Evolutionary conservation across 176 grass and related monocot genomes (phyloP), one percentile per base, ranked within the genome.

Genomic region (Juncus inflexus): DNA sequence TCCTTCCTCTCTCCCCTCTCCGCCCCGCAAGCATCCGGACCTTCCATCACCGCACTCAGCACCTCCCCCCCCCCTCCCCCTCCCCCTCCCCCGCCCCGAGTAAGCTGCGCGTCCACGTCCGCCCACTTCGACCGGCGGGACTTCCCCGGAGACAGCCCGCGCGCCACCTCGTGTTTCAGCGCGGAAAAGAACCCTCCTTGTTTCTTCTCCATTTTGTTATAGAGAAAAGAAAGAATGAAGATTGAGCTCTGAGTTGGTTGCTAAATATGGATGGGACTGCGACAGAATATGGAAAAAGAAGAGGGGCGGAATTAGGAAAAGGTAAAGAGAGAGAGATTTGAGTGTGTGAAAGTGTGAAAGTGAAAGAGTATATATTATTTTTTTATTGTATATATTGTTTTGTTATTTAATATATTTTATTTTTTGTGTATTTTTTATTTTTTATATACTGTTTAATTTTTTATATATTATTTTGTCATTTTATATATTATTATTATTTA

Each of bases 11-110:
- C 12, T 43, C 60, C 76, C 61, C 76, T 69, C 1, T 49, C 74
- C 19, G 62, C 84, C 62, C 87, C 78, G 40, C 67, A 83, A 77
- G 79, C 79, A 86, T 90, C 87, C 53, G 87, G 87, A 42, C 87
- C 87, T 54, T 90, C 87, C 83, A 86, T 90, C 13, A 90, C 78
- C 45, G 87, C 83, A 63, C 83, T 83, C 8, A 90, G 87, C 35
- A 73, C 77, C 77, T 86, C 83, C 5, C 87, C 87, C 1, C 42
- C 66, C 4, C 65, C 42, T 6, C 56, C 40, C 0, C 87, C 87
- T 2, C 42, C 66, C 4, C 65, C 42, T 6, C 56, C 40, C 0
- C 35, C 50, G 51, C 55, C 78, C 64, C 59, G 76, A 2, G 45
- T 62, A 40, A 63, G 53, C 35, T 69, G 58, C 62, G 80, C 65